These are phyloP conservation scores for Stephanodiscus minutulus DNA, from an alignment of 108 stramenopile genomes.

Conservation along the genomic window DNA sequence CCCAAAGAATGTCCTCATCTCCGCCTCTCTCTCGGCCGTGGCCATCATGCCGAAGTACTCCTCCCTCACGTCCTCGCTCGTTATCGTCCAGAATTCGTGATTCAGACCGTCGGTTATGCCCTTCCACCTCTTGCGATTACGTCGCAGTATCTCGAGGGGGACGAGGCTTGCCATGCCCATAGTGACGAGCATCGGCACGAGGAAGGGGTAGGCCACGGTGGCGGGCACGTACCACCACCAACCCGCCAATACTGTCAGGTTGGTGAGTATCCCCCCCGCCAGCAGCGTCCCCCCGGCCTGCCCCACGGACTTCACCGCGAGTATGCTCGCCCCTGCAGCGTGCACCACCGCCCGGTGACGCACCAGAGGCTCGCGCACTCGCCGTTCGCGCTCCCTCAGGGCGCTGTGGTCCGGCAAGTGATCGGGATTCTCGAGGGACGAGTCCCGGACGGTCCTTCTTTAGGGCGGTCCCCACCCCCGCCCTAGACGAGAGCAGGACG, in stretches of 20 bases:
- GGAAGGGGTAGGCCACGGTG: slow-evolving; percentile 56
- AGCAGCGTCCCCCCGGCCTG: slow-evolving; percentile 53
- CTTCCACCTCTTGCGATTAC: slow-evolving; percentile 54
- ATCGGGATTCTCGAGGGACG: slow-evolving; percentile 47
- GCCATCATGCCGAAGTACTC: slow-evolving; percentile 47
- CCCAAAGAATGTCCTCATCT: slow-evolving; percentile 52
- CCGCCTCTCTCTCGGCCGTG: slow-evolving; percentile 41
- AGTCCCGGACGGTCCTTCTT: slow-evolving; percentile 41
- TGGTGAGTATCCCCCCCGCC: slow-evolving; percentile 51
- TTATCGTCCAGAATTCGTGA: slow-evolving; percentile 38
- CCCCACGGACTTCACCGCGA: slow-evolving; percentile 49
- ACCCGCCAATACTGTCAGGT: slow-evolving; percentile 45
- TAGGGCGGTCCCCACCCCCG: slow-evolving; percentile 45
- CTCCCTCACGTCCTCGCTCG: slow-evolving; percentile 37
- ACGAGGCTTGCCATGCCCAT: slow-evolving; percentile 50
- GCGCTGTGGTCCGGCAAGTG: slow-evolving; percentile 48
- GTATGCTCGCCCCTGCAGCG: slow-evolving; percentile 56
- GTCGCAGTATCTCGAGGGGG: slow-evolving; percentile 48
- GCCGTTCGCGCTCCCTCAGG: slow-evolving; percentile 46
- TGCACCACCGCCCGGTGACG: slow-evolving; percentile 51
- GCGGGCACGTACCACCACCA: slow-evolving; percentile 63
- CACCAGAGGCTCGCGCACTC: slow-evolving; percentile 62
- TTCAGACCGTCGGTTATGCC: slow-evolving; percentile 52
- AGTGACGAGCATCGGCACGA: slow-evolving; percentile 50
- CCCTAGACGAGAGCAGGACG: slow-evolving; percentile 34